A percentile compares a stretch with the other conserved stretches of the same genome.
Conservation (phyloP, 1,284 basidiomycete genomes). For the Pyrrhoderma lamaoense region DNA sequence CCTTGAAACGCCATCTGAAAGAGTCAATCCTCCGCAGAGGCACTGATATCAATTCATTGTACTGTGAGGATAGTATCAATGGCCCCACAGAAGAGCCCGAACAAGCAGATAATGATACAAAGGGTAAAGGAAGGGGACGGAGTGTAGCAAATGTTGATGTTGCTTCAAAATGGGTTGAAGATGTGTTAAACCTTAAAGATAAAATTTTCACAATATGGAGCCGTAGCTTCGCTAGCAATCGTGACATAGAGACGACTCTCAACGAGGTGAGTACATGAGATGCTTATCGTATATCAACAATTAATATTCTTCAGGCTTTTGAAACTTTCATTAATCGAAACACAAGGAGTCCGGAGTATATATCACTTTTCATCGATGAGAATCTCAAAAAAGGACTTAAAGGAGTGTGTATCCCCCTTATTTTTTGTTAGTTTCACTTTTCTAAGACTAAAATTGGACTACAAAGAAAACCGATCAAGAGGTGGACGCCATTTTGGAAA, state of each 20-base stretch:
- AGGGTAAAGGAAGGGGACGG: slow-evolving; percentile 56
- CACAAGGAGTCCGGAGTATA: slow-evolving; percentile 85
- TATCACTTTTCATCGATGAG: slow-evolving; percentile 97
- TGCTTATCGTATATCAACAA: neutral
- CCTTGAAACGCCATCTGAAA: slow-evolving; percentile 65
- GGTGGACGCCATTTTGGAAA: slow-evolving; percentile 84
- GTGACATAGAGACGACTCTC: slow-evolving; percentile 75
- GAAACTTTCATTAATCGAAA: slow-evolving; percentile 90
- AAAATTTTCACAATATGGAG: slow-evolving; percentile 78
- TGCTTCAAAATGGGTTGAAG: slow-evolving; percentile 93
- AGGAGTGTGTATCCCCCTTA: slow-evolving; percentile 53
- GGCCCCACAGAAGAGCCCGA: slow-evolving; percentile 30
- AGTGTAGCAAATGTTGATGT: slow-evolving; percentile 40
- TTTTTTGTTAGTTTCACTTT: neutral
- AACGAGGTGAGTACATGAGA: slow-evolving; percentile 61
- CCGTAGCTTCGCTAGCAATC: slow-evolving; percentile 66
- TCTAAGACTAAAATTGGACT: slow-evolving; percentile 4
- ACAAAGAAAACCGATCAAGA: slow-evolving; percentile 89
- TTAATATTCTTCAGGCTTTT: slow-evolving; percentile 60
- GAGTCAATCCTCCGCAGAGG: slow-evolving; percentile 75
- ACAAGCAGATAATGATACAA: slow-evolving; percentile 34
- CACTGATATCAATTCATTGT: slow-evolving; percentile 65
- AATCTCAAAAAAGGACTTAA: slow-evolving; percentile 94
- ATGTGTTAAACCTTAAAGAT: slow-evolving; percentile 87
- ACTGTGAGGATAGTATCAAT: slow-evolving; percentile 31